Conservation (phyloP, 2,329 filamentous ascomycete species). For the Cytospora piceicola region DNA sequence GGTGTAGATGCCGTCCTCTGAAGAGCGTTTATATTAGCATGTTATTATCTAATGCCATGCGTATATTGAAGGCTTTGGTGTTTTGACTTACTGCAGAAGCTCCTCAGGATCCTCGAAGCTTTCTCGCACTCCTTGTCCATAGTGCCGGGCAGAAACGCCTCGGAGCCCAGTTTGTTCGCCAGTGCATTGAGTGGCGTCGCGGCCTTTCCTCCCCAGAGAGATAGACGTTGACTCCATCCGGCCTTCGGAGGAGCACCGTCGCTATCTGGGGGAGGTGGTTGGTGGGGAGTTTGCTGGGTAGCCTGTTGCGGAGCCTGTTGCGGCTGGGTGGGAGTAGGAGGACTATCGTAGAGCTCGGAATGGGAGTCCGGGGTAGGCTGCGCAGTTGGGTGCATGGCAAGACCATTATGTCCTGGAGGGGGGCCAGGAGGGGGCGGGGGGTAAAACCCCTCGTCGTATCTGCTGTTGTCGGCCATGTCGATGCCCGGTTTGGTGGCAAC, state of each 20-base stretch:
- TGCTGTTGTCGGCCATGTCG: conserved; percentile 27
- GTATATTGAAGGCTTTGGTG: neutral
- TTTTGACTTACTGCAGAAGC: conserved; percentile 74
- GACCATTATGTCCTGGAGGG: conserved; percentile 33
- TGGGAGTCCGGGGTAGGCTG: conserved; percentile 36
- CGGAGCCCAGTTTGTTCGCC: conserved; percentile 79
- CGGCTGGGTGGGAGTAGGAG: conserved; percentile 12
- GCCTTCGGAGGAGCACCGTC: conserved; percentile 25
- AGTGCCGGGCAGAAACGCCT: conserved; percentile 84
- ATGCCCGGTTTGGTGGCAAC: neutral
- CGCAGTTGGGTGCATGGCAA: conserved; percentile 36
- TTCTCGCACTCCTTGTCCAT: conserved; percentile 92
- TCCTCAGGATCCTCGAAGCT: conserved; percentile 79
- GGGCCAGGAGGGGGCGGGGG: conserved; percentile 38
- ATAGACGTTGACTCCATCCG: conserved; percentile 37
- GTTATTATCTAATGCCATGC: neutral
- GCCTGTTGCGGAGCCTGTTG: neutral
- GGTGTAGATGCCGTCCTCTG: conserved; percentile 58
- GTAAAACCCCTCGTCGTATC: conserved; percentile 29
- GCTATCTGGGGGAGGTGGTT: conserved; percentile 27
- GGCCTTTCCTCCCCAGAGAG: conserved; percentile 47
- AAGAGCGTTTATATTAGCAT: conserved; percentile 32
- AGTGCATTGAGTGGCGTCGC: conserved; percentile 79
- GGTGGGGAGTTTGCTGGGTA: conserved; percentile 16
- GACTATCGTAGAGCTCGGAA: conserved; percentile 25